Conservation (phyloP, 169 alveolate genomes). For the Eimeria tenella region DNA sequence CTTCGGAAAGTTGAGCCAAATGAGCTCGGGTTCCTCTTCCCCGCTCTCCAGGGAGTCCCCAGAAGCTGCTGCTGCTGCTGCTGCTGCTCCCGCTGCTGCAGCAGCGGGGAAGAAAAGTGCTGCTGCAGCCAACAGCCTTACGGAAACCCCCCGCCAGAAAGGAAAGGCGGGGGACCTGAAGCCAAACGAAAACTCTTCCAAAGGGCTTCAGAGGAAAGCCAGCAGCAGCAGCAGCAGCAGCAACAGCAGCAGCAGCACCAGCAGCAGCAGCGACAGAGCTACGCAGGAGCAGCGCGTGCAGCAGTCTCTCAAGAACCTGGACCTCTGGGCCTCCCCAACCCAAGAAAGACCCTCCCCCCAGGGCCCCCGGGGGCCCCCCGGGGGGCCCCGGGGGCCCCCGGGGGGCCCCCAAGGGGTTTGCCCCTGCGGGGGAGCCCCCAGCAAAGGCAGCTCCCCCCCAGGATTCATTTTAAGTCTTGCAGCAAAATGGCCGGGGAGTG, state of each 20-base stretch:
- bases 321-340: background rate
- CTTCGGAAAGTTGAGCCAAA: no score
- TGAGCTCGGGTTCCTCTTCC: no score
- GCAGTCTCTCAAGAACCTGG: background rate
- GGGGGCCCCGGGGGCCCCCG: background rate
- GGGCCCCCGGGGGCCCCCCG: no score
- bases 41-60: no score
- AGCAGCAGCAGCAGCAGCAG: background rate
- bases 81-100: no score
- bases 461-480: background rate
- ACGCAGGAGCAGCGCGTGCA: background rate
- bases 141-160: background rate
- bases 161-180: no score
- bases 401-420: background rate
- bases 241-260: background rate
- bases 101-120: no score
- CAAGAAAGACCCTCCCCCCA: no score
- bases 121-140: background rate
- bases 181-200: background rate
- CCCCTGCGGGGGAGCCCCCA: background rate
- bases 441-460: conserved; percentile 30
- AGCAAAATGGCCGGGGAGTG: conserved; percentile 29
- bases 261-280: no score
- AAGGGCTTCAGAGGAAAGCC: background rate
- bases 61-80: no score